Conservation (phyloP, 129 eudicot genomes). For the Flaveria robusta region DNA sequence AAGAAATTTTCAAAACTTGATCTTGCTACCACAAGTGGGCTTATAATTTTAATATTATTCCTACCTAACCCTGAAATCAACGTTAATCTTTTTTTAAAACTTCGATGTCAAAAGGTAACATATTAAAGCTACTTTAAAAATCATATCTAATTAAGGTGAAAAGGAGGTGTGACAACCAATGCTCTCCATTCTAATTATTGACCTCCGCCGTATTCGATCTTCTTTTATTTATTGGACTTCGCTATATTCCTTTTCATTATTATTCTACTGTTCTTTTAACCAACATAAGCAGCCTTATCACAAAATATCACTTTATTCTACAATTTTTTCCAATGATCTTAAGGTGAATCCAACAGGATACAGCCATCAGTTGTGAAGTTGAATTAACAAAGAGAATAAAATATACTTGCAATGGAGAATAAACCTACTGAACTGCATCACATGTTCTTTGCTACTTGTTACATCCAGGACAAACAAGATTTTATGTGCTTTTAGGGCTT, state of each 20-base stretch:
- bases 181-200: not conserved
- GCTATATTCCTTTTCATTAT: not conserved
- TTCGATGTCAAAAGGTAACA: not conserved
- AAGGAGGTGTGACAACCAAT: constrained; percentile 1
- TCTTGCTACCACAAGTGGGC: not conserved
- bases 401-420: not conserved
- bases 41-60: not conserved
- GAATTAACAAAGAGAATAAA: not conserved
- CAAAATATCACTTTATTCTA: not conserved
- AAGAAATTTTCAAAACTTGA: too few species aligned
- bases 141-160: not conserved
- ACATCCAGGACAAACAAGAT: not conserved
- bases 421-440: not conserved
- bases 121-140: not conserved
- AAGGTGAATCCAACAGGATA: not conserved
- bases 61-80: constrained; percentile 2
- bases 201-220: not conserved
- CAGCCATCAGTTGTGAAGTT: not conserved
- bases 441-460: not conserved
- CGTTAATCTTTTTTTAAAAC: not conserved
- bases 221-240: not conserved
- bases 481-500: not conserved
- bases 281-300: not conserved
- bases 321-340: not conserved
- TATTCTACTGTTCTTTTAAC: not conserved